Evolutionary conservation across 768 basidiomycete species (phyloP).

Genomic region (Collybia mongolica): DNA sequence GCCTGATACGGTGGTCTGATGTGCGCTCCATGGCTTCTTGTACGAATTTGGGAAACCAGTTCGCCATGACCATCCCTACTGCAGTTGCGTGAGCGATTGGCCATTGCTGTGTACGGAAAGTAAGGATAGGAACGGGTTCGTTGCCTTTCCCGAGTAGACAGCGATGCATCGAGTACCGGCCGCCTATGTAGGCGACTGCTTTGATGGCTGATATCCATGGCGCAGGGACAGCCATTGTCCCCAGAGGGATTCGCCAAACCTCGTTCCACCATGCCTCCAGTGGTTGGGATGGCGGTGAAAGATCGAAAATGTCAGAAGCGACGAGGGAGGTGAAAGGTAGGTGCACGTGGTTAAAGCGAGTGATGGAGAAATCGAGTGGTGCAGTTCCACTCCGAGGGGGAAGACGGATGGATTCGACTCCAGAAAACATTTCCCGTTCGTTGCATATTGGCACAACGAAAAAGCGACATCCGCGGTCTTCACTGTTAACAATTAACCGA

Average conservation of each 20-base stretch:
- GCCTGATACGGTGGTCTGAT: slow-evolving; percentile 46
- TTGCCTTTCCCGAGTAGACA: slow-evolving; percentile 42
- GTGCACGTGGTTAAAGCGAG: slow-evolving; percentile 51
- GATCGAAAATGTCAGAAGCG: slow-evolving; percentile 39
- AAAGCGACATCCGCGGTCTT: slow-evolving; percentile 50
- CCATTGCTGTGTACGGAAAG: slow-evolving; percentile 66
- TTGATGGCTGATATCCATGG: slow-evolving; percentile 53
- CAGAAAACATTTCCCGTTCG: slow-evolving; percentile 49
- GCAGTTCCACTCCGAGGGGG: slow-evolving; percentile 51
- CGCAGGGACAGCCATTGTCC: slow-evolving; percentile 49
- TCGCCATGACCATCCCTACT: slow-evolving; percentile 48
- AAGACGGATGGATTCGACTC: slow-evolving; percentile 48
- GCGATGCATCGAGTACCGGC: slow-evolving; percentile 58
- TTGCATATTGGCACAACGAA: slow-evolving; percentile 58
- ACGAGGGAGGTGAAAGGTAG: slow-evolving; percentile 51
- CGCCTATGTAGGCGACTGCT: slow-evolving; percentile 51
- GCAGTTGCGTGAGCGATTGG: slow-evolving; percentile 55
- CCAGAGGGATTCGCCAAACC: slow-evolving; percentile 54
- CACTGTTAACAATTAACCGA: slow-evolving; percentile 46
- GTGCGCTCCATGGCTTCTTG: slow-evolving; percentile 34
- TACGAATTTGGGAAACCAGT: slow-evolving; percentile 40
- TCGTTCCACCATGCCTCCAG: slow-evolving; percentile 55
- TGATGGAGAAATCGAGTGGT: slow-evolving; percentile 58
- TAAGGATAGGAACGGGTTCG: slow-evolving; percentile 49
- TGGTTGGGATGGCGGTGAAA: slow-evolving; percentile 35